Evolutionary conservation across 1,139 yeast genomes (phyloP).

Genomic region (Candida sp.): DNA sequence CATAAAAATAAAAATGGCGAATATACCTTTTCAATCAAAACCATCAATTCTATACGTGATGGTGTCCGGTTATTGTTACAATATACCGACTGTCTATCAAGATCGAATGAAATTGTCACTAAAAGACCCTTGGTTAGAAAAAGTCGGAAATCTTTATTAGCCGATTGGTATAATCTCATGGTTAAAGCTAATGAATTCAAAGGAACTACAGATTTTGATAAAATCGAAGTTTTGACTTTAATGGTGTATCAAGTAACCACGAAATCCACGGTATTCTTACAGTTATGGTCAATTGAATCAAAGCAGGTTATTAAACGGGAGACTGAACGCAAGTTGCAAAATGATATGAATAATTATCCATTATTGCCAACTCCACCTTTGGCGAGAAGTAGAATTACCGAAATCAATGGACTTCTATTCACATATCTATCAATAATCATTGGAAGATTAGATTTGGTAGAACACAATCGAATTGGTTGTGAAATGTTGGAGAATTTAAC

Average conservation of each 20-base stretch:
- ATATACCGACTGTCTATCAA: slow-evolving; percentile 78
- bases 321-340: slow-evolving; percentile 31
- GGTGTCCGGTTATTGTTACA: slow-evolving; percentile 79
- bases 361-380: slow-evolving; percentile 55
- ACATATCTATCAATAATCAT: slow-evolving; percentile 69
- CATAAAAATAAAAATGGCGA: slow-evolving; percentile 38
- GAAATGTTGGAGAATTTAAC: slow-evolving; percentile 62
- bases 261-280: slow-evolving; percentile 69
- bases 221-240: slow-evolving; percentile 67
- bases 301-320: slow-evolving; percentile 35
- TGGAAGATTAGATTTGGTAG: slow-evolving; percentile 73
- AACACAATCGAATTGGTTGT: slow-evolving; percentile 68
- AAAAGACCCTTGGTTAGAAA: slow-evolving; percentile 66
- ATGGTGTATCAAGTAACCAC: slow-evolving; percentile 74
- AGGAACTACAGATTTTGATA: slow-evolving; percentile 62
- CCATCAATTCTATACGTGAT: slow-evolving; percentile 57
- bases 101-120: slow-evolving; percentile 77
- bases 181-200: slow-evolving; percentile 82
- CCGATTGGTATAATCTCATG: slow-evolving; percentile 90
- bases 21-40: slow-evolving; percentile 43
- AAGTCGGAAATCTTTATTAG: slow-evolving; percentile 74
- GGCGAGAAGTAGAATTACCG: slow-evolving; percentile 70
- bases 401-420: slow-evolving; percentile 66
- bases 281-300: slow-evolving; percentile 69
- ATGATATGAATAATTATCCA: slow-evolving; percentile 41